A percentile compares a stretch with the other conserved stretches of the same genome.
These are phyloP conservation scores for Tetragonia tetragonoides DNA, from an alignment of 148 eudicot genomes.

Conservation along the genomic window DNA sequence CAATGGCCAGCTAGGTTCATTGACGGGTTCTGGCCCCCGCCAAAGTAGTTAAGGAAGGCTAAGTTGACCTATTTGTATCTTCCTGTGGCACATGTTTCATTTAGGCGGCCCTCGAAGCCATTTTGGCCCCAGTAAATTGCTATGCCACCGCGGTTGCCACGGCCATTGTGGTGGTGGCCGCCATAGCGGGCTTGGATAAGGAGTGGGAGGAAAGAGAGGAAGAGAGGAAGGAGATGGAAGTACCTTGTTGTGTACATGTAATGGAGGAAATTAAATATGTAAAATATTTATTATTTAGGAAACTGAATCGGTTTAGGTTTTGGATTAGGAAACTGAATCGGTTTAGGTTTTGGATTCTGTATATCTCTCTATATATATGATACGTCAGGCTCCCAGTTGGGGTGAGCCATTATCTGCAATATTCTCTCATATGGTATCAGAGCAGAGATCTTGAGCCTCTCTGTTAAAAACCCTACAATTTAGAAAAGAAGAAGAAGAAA, in stretches of 20 bases:
- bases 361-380: too few species aligned
- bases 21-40: constrained; percentile 43
- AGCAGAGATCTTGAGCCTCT: too few species aligned
- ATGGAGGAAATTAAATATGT: too few species aligned
- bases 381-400: too few species aligned
- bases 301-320: too few species aligned
- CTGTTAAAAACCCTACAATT: too few species aligned
- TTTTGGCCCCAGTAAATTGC: constrained; percentile 56
- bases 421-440: too few species aligned
- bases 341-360: too few species aligned
- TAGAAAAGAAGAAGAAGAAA: too few species aligned
- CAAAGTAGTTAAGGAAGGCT: constrained; percentile 44
- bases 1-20: constrained; percentile 52
- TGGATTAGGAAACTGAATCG: too few species aligned
- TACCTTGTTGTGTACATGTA: constrained; percentile 24
- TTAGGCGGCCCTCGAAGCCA: constrained; percentile 40
- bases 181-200: constrained; percentile 16
- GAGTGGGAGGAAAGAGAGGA: constrained; percentile 34
- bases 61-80: constrained; percentile 42
- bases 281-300: too few species aligned
- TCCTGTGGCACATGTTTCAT: constrained; percentile 44
- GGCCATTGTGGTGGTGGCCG: constrained; percentile 13
- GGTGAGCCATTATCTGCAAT: too few species aligned
- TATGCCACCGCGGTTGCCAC: constrained; percentile 27
- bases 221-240: constrained; percentile 27